phyloP scores from a whole-genome alignment of 495 filamentous ascomycete genomes.

The Hyphodiscus hymeniophilus region DNA sequence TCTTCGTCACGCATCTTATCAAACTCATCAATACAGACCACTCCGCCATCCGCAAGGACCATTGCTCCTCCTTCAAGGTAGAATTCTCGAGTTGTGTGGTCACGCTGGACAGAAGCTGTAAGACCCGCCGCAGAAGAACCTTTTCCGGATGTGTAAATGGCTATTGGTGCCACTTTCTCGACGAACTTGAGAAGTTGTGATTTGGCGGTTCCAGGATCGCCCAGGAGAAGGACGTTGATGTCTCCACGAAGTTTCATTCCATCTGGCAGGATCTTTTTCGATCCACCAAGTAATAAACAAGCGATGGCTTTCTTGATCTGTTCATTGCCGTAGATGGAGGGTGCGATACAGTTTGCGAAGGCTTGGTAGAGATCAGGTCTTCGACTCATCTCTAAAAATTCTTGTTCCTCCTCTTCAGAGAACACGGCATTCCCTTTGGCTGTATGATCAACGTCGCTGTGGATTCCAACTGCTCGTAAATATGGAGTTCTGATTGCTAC shows the following conservation, averaged over 20 bases:
- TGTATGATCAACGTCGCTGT: constrained; percentile 81
- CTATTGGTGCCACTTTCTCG: constrained; percentile 91
- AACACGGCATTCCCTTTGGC: constrained; percentile 80
- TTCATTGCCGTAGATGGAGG: constrained; percentile 91
- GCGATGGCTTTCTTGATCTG: constrained; percentile 99
- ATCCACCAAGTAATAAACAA: constrained; percentile 88
- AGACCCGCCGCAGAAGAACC: constrained; percentile 97
- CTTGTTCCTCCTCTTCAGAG: constrained; percentile 94
- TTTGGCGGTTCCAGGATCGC: constrained; percentile 97
- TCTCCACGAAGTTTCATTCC: constrained; percentile 98
- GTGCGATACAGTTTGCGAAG: constrained; percentile 88
- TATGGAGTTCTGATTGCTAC: constrained; percentile 96
- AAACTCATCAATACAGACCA: constrained; percentile 99
- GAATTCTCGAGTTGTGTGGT: constrained; percentile 87
- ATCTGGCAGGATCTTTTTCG: constrained; percentile 97
- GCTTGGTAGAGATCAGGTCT: constrained; percentile 85
- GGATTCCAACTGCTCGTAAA: constrained; percentile 88
- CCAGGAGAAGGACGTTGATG: constrained; percentile 95
- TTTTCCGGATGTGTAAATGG: constrained; percentile 98
- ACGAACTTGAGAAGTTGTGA: constrained; percentile 97
- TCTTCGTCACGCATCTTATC: constrained; percentile 99
- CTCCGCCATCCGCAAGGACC: constrained; percentile 96
- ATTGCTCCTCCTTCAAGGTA: constrained; percentile 98
- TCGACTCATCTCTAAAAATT: constrained; percentile 89
- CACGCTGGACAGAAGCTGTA: constrained; percentile 93